Base-by-base conservation (phyloP, 1,139 yeast genomes). In the Yamadazyma pseudoaaseri region DNA sequence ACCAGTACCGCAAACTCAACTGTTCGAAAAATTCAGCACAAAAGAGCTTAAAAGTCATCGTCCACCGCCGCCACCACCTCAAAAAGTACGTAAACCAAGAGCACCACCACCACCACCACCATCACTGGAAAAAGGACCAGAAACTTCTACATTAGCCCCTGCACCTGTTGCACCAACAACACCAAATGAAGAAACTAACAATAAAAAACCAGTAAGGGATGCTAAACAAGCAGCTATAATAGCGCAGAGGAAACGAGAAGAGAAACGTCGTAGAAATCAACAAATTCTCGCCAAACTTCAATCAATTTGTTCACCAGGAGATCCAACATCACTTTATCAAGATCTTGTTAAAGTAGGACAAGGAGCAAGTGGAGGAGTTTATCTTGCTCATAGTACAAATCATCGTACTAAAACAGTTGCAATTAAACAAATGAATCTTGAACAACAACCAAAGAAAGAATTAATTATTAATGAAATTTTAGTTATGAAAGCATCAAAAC, bases 331-430 rank as follows among this genome's bases (percentile, higher is more conserved):
- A 35, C 58, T 76, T 32, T 94, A 86, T 58, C 67, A 71, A 30
- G 81, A 81, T 51, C 66, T 90, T 41, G 68, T 73, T 13, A 90
- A 92, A 64, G 84, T 92, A 52, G 98, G 98, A 5, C 97, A 92
- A 63, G 98, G 98, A 52, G 98, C 98, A 0, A 82, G 95, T 25
- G 98, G 98, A 38, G 97, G 97, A 34, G 98, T 92, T 30, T 92
- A 82, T 55, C 86, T 95, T 25, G 97, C 97, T 0, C 81, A 82
- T 51, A 89, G 84, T 48, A 49, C 47, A 7, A 60, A 61, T 18
- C 75, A 76, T 14, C 70, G 75, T 8, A 70, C 77, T 36, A 67
- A 68, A 25, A 71, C 83, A 29, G 98, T 92, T 29, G 98, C 98
- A 2, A 86, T 92, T 47, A 92, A 92, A 59, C 96, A 90, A 64